Base-by-base conservation (phyloP, 352 stramenopile species). In the Globisporangium apiculatum region DNA sequence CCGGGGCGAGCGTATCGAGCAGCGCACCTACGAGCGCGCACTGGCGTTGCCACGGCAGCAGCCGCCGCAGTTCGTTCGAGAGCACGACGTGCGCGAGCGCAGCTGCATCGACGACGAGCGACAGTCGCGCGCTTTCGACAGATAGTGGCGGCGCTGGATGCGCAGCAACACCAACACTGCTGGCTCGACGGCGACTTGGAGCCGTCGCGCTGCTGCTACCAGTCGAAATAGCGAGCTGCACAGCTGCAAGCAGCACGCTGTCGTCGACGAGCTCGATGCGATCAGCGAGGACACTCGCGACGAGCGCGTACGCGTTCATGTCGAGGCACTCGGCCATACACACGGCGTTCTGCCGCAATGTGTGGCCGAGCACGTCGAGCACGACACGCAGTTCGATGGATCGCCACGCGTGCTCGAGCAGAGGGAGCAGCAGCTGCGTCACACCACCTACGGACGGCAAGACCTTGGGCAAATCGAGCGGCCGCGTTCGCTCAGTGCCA, bases 291-390 rank as follows among this genome's bases (percentile, higher is more conserved):
- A 88, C 62, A 6, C 61, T 70, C 6, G 68, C 45, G 4, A 93
- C 57, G n/a, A 89, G 68, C 4, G 67, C 62, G 42, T 88, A 85
- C 0, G 72, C 79, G 18, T 79, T 86, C n/a, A 61, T 63, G 11
- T 75, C 77, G 12, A 91, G 66, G 37, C 79, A 84, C 48, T 85
- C 78, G 5, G 81, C 77, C 55, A 93, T 60, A 41, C 72, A 83
- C 3, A 67, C 65, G 8, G 83, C 65, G 36, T 89, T 91, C 38
- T 69, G 66, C 12, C 79, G 71, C n/a, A 88, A 56, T 31, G 75
- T 73, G 8, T 64, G 67, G 11, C 61, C 61, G 12, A 91, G 55
- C 42, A 91, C 60, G 47, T 71, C 71, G 10, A 93, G 53, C 1
- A 84, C 48, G 9, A 72, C 49, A 5, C 54, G 70, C 10, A 93